Evolutionary conservation across 2,329 filamentous ascomycete genomes (phyloP).

Genomic region (Colletotrichum sansevieriae): DNA sequence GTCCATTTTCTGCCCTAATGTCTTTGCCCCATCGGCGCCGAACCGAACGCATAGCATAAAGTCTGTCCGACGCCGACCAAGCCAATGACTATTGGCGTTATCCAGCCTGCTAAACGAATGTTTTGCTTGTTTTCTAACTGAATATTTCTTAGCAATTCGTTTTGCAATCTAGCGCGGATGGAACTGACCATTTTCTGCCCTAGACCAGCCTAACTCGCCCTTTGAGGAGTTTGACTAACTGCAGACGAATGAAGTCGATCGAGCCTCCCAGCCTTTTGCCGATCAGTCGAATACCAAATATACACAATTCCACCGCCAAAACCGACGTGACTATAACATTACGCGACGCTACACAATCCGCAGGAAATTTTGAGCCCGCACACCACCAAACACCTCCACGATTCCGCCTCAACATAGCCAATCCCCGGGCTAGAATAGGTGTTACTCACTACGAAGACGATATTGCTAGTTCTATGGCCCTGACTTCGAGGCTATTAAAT

Average conservation of each 20-base stretch:
- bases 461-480: no score
- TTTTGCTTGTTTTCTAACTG: not conserved
- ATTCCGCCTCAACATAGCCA: constrained; percentile 1
- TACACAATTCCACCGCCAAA: not conserved
- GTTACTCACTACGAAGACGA: no score
- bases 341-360: not conserved
- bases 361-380: not conserved
- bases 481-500: no score
- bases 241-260: not conserved
- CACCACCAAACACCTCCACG: not conserved
- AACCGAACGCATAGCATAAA: constrained; percentile 1
- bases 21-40: not conserved
- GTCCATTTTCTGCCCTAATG: not conserved
- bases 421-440: not conserved
- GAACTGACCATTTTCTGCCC: not conserved
- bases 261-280: not conserved
- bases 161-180: not conserved
- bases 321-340: not conserved
- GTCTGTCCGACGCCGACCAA: not conserved
- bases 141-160: not conserved
- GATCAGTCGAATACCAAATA: not conserved
- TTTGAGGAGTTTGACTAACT: not conserved
- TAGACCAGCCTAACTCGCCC: not conserved
- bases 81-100: not conserved
- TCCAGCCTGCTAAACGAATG: not conserved